A percentile compares a stretch with the other conserved stretches of the same genome.
phyloP scores from a whole-genome alignment of 495 filamentous ascomycete species.

The Penicillium subrubescens region DNA sequence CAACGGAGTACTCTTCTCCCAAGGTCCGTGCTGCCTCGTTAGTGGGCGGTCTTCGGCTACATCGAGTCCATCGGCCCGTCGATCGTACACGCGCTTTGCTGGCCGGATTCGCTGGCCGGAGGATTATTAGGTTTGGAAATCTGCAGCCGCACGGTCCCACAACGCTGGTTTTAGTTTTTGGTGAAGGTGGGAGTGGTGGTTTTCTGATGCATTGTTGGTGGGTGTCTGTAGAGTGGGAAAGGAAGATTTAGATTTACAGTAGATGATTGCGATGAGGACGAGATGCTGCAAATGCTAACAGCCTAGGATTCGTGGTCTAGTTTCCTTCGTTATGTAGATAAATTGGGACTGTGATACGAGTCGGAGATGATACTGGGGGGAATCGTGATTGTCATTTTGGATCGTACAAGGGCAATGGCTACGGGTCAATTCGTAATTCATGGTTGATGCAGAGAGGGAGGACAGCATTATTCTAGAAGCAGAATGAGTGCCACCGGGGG shows the following conservation, averaged over 20 bases:
- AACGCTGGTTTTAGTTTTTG: not conserved
- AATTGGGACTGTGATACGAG: not conserved
- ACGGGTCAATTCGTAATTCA: not conserved
- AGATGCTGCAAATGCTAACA: not conserved
- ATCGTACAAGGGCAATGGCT: not conserved
- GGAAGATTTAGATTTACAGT: not conserved
- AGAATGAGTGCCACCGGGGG: not conserved
- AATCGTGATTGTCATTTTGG: not conserved
- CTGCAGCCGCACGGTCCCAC: conserved; percentile 11
- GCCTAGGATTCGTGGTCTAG: not conserved
- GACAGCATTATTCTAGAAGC: conserved; percentile 1
- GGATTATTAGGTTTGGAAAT: conserved; percentile 3
- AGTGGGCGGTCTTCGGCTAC: conserved; percentile 7
- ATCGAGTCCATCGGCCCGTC: conserved; percentile 13
- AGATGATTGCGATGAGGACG: not conserved
- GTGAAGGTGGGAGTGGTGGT: not conserved
- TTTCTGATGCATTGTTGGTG: not conserved
- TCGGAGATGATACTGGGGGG: not conserved
- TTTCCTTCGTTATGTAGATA: not conserved
- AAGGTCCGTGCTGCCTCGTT: conserved; percentile 9
- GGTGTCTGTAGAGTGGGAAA: not conserved
- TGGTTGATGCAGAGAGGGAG: not conserved
- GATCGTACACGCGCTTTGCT: conserved; percentile 10
- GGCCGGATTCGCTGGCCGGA: not conserved
- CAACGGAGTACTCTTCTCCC: conserved; percentile 6